A percentile compares a stretch with the other conserved stretches of the same genome.
These are phyloP conservation scores for Eucalyptus marginata DNA, from an alignment of 345 rosid genomes.

Conservation along the genomic window DNA sequence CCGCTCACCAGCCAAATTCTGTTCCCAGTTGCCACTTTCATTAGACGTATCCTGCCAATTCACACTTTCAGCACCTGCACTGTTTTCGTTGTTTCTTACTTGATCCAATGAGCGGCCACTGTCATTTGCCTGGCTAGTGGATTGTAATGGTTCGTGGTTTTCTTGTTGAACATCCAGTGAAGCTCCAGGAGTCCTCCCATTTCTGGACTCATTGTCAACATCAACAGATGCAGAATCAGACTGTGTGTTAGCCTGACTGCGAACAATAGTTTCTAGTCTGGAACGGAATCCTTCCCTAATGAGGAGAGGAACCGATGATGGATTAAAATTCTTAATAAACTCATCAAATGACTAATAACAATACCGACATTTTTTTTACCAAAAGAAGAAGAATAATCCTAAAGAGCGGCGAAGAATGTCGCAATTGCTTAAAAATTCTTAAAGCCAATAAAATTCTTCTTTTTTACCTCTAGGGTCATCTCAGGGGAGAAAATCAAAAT, in stretches of 20 bases:
- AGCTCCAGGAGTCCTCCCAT: constrained; percentile 18
- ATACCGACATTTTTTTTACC: neutral
- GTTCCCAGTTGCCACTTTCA: neutral
- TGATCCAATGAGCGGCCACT: constrained; percentile 24
- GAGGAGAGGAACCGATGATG: neutral
- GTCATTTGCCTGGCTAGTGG: constrained; percentile 29
- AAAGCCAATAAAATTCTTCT: neutral
- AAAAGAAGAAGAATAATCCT: neutral
- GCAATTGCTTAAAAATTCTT: neutral
- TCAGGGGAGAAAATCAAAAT: neutral
- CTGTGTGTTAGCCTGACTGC: constrained; percentile 46
- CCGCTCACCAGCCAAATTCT: constrained; percentile 14
- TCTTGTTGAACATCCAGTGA: constrained; percentile 29
- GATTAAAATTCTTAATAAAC: neutral
- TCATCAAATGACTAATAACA: neutral
- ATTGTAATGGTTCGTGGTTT: constrained; percentile 24
- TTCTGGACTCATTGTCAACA: constrained; percentile 27
- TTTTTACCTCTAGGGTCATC: neutral
- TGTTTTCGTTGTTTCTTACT: constrained; percentile 21
- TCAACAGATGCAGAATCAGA: constrained; percentile 29
- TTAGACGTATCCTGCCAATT: neutral
- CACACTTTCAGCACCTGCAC: constrained; percentile 7
- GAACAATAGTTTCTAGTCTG: constrained; percentile 61
- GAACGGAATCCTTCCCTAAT: constrained; percentile 85
- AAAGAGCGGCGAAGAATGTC: neutral